Evolutionary conservation across 2,329 filamentous ascomycete species (phyloP), one percentile per base, ranked within the genome.

Genomic region (Chaetomium olivaceum): DNA sequence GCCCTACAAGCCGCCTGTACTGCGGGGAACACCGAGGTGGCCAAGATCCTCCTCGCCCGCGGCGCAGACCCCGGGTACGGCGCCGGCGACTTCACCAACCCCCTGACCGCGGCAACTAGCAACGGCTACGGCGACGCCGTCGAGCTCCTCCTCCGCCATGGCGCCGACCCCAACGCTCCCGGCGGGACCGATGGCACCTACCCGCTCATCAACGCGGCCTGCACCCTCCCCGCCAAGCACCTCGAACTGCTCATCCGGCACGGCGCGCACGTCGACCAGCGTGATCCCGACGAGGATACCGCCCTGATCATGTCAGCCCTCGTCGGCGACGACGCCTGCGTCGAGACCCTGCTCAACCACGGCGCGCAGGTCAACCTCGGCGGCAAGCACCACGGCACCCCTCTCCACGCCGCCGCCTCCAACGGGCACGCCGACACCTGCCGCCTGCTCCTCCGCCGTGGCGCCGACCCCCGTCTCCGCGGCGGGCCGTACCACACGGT

Each of bases 291-390:
- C 51, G 27, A 54, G 27, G 51, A 54, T 27, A 54, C 51, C 11
- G 51, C 51, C 14, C 51, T 54, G 14, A 54, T 54, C 51, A 29
- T 54, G 51, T 54, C 51, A 4, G 51, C 51, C 19, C 51, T 54
- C 51, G 25, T 54, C 27, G 51, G 51, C 51, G 51, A 54, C 51
- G 29, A 54, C n/a, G 25, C 25, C 51, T 54, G 51, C 51, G 51
- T 54, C 25, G 51, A 54, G n/a, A 19, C n/a, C 14, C 51, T 54
- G 19, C 51, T 54, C 25, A 54, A 54, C 51, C 51, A 54, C 27
- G 51, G 51, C 51, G 51, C 51, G 16, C 25, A 31, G 12, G 51
- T 54, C 25, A 54, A 54, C 27, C 23, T 54, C 2, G 51, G 51
- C 27, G 51, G 51, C 25, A 33, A 31, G 29, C 51, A 54, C 51